A percentile compares a stretch with the other conserved stretches of the same genome.
phyloP scores from a whole-genome alignment of 1,139 yeast genomes.

The Pneumocystis jirovecii region DNA sequence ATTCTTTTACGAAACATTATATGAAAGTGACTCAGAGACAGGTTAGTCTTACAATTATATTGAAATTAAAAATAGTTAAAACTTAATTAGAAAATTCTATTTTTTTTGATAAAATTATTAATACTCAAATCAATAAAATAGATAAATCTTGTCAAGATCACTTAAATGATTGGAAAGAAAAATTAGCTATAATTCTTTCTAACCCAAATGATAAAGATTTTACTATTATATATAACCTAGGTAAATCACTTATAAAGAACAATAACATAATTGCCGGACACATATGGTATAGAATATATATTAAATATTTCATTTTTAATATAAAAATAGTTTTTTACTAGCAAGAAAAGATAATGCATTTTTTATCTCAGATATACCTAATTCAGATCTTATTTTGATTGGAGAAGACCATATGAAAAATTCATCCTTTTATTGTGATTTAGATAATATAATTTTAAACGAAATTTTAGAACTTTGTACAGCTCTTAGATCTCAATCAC shows the following conservation, averaged over 20 bases:
- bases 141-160: conserved; percentile 1
- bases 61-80: neutral
- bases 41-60: conserved; percentile 31
- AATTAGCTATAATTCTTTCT: conserved; percentile 22
- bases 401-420: conserved; percentile 17
- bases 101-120: neutral
- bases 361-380: conserved; percentile 18
- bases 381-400: conserved; percentile 17
- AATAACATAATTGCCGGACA: conserved; percentile 25
- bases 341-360: conserved; percentile 19
- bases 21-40: conserved; percentile 46
- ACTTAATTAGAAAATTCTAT: conserved; percentile 2
- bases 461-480: conserved; percentile 59
- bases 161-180: conserved; percentile 24
- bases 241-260: conserved; percentile 20
- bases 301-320: neutral
- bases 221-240: conserved; percentile 24
- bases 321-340: conserved; percentile 15
- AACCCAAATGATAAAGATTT: conserved; percentile 22
- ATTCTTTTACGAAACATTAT: conserved; percentile 44
- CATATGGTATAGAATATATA: conserved; percentile 14
- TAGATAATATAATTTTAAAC: conserved; percentile 37
- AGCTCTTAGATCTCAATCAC: conserved; percentile 20
- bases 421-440: conserved; percentile 21
- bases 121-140: conserved; percentile 1